Conservation (phyloP, 495 filamentous ascomycete genomes). For the Hyphodiscus hymeniophilus region DNA sequence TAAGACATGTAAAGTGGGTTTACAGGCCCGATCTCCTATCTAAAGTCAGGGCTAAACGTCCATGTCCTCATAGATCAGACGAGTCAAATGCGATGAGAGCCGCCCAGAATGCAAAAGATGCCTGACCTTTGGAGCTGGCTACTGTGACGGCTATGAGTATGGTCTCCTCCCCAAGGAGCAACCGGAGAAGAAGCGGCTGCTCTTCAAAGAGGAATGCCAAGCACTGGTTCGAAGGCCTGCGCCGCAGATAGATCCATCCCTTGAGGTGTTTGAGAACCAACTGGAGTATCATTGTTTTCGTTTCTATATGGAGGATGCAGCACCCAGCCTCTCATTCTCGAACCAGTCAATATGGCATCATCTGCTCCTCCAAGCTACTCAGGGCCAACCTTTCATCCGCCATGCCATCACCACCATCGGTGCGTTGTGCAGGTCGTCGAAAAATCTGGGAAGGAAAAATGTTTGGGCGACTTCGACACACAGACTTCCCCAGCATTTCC, state of each 20-base stretch:
- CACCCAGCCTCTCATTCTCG: conserved; percentile 49
- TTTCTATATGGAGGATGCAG: conserved; percentile 46
- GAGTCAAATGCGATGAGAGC: conserved; percentile 50
- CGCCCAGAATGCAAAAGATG: conserved; percentile 46
- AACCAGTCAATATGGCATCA: conserved; percentile 50
- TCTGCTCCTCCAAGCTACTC: conserved; percentile 47
- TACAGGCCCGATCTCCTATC: no score
- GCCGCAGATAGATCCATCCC: not conserved
- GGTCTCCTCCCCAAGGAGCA: not conserved
- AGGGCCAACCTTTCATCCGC: conserved; percentile 50
- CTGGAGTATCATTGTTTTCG: conserved; percentile 48
- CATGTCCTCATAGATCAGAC: conserved; percentile 23
- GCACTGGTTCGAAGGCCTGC: not conserved
- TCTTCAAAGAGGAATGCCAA: not conserved
- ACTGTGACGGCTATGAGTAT: conserved; percentile 44
- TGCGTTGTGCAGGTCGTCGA: conserved; percentile 37
- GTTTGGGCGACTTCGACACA: not conserved
- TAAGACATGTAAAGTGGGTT: conserved; percentile 13
- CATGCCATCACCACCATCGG: conserved; percentile 56
- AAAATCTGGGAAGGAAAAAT: not conserved
- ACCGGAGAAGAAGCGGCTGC: not conserved
- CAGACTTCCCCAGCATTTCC: not conserved
- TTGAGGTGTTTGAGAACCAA: conserved; percentile 17
- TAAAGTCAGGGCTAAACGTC: no score
- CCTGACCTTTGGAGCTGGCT: conserved; percentile 35